Evolutionary conservation across 164 flowering plant species (phyloP), one percentile per base, ranked within the genome.

Genomic region (Chimonanthus salicifolius): DNA sequence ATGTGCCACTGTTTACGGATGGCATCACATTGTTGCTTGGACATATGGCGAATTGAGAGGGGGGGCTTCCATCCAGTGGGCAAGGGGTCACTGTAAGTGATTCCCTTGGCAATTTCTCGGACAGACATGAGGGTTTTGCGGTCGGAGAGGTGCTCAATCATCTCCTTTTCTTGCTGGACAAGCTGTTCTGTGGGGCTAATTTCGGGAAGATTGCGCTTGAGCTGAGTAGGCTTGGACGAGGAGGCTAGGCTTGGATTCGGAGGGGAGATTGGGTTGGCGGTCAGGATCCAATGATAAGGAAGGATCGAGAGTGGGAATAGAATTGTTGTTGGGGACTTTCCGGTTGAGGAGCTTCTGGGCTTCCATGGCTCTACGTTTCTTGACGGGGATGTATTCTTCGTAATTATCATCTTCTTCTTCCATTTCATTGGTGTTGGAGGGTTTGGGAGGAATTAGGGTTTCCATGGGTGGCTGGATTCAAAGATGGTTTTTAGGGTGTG

Each of bases 51-150:
- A 3, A 94, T 90, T 0, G 74, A 77, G 69, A 88, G 72, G 0
- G 98, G 98, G 0, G 98, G 94, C 71, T 89, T 92, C 98, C 98
- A 94, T 0, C 98, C 98, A 0, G 98, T 94, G 49, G 73, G 20
- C 21, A 94, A 33, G 0, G 98, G 97, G 18, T 94, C 97, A 0
- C 85, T 84, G 66, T 94, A 94, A 3, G 90, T 90, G 64, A 94
- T 94, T 4, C 98, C 98, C 65, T 92, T 94, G 0, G 98, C 98
- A 62, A 94, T 74, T 72, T 94, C 97, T 2, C 94, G 90, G 16
- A 94, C 98, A 0, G 98, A 92, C 95, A 90, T 88, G 0, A 92
- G 83, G 3, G 92, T 84, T 67, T 90, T 92, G 45, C 89, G 78
- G 71, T 92, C 95, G 0, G 98, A 90, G 47, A 94, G 79, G 78